phyloP scores from a whole-genome alignment of 108 stramenopile species.

The Fistulifera pelliculosa region DNA sequence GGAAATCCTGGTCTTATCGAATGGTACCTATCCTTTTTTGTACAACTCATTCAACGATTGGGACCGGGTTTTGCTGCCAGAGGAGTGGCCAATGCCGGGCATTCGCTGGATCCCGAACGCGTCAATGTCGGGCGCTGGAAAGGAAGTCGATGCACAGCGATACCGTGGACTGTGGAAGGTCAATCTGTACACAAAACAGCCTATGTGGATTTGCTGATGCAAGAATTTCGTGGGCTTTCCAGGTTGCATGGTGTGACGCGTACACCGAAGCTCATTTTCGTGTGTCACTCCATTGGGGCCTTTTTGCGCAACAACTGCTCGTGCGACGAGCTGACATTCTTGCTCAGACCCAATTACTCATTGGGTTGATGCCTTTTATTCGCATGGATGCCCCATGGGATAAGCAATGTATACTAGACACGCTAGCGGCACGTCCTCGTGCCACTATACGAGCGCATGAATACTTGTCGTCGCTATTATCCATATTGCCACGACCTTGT shows the following conservation, averaged over 20 bases:
- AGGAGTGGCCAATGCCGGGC: constrained; percentile 66
- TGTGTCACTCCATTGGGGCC: constrained; percentile 75
- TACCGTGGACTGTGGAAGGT: constrained; percentile 70
- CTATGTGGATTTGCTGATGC: constrained; percentile 46
- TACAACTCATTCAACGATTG: constrained; percentile 27
- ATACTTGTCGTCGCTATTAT: constrained; percentile 9
- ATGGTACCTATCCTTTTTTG: constrained; percentile 48
- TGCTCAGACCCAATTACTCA: constrained; percentile 28
- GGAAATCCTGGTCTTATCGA: constrained; percentile 73
- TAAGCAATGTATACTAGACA: constrained; percentile 27
- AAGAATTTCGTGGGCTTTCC: constrained; percentile 10
- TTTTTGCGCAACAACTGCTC: constrained; percentile 57
- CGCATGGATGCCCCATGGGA: constrained; percentile 38
- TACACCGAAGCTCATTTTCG: constrained; percentile 46
- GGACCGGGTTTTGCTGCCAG: constrained; percentile 50
- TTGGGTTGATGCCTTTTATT: constrained; percentile 73
- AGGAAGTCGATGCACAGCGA: constrained; percentile 9
- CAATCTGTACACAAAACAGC: constrained; percentile 64
- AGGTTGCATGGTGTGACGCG: not conserved
- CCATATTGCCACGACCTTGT: constrained; percentile 14
- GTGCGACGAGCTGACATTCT: constrained; percentile 47
- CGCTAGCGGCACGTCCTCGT: constrained; percentile 22
- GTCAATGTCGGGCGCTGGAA: constrained; percentile 3
- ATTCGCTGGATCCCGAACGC: constrained; percentile 32
- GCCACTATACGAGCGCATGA: constrained; percentile 25